Conservation (phyloP, 1,284 basidiomycete species). For the Erythrobasidium hasegawianum region DNA sequence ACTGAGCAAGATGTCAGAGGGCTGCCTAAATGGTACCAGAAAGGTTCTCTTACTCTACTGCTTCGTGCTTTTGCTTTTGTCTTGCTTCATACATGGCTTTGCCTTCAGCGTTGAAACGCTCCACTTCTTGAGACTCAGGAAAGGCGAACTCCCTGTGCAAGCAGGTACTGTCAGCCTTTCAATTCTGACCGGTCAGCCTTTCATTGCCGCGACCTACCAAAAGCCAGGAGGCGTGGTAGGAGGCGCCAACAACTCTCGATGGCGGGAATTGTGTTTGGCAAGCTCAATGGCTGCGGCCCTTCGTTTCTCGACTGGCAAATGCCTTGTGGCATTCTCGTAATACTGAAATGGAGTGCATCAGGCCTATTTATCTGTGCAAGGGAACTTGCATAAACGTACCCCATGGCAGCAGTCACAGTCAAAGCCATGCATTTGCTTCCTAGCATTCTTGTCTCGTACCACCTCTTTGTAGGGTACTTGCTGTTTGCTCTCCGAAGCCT, state of each 20-base stretch:
- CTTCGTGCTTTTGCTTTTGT: conserved; percentile 57
- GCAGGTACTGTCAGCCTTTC: not conserved
- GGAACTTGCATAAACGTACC: conserved; percentile 53
- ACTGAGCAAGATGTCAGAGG: no score
- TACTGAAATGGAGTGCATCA: conserved; percentile 56
- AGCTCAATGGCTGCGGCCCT: conserved; percentile 43
- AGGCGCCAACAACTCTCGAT: conserved; percentile 67
- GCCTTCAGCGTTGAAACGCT: conserved; percentile 67
- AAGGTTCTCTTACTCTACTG: no score
- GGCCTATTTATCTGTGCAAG: conserved; percentile 1
- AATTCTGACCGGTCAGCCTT: no score
- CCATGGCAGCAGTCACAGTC: conserved; percentile 82
- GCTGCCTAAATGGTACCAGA: no score
- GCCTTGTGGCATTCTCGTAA: conserved; percentile 57
- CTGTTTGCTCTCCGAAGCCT: conserved; percentile 49
- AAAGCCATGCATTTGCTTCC: conserved; percentile 65
- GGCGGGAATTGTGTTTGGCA: conserved; percentile 65
- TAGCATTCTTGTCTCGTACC: conserved; percentile 63
- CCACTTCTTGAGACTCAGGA: conserved; percentile 73
- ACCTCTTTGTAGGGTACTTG: conserved; percentile 63
- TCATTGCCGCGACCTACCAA: conserved; percentile 61
- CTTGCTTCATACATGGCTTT: conserved; percentile 62
- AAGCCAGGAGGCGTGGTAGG: conserved; percentile 76
- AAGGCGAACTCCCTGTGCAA: conserved; percentile 66
- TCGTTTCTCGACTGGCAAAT: conserved; percentile 37